These are phyloP conservation scores for Baorangia bicolor DNA, from an alignment of 768 basidiomycete species.

Conservation along the genomic window DNA sequence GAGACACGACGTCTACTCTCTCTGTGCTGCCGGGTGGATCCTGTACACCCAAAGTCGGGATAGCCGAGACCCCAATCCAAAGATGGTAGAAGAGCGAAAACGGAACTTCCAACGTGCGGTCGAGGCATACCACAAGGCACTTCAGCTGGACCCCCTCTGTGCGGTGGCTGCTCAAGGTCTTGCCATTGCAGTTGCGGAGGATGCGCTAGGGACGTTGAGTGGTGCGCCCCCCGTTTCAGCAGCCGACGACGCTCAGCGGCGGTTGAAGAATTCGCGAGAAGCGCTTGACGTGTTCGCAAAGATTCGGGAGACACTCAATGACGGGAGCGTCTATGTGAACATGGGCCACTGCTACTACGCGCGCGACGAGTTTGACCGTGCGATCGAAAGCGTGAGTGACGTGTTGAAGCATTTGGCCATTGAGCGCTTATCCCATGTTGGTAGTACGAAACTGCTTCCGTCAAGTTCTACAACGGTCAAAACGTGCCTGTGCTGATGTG, in stretches of 20 bases:
- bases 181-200: constrained; percentile 92
- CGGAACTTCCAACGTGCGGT: constrained; percentile 78
- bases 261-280: constrained; percentile 75
- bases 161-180: constrained; percentile 94
- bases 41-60: constrained; percentile 86
- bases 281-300: constrained; percentile 89
- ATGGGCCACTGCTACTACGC: constrained; percentile 96
- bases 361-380: constrained; percentile 91
- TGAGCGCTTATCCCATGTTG: neutral
- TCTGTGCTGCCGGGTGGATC: constrained; percentile 88
- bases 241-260: constrained; percentile 63
- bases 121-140: constrained; percentile 91
- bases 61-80: constrained; percentile 59
- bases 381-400: constrained; percentile 85
- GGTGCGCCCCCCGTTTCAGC: constrained; percentile 48
- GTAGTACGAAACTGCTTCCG: constrained; percentile 91
- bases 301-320: constrained; percentile 80
- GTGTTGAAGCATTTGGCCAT: neutral
- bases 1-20: constrained; percentile 85
- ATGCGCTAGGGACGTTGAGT: constrained; percentile 70
- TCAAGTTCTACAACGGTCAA: constrained; percentile 69
- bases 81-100: constrained; percentile 60
- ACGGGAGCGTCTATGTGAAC: constrained; percentile 89
- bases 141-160: constrained; percentile 79
- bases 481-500: constrained; percentile 79